phyloP scores from a whole-genome alignment of 371 early-diverging fungal species.

The Mucor sp. region DNA sequence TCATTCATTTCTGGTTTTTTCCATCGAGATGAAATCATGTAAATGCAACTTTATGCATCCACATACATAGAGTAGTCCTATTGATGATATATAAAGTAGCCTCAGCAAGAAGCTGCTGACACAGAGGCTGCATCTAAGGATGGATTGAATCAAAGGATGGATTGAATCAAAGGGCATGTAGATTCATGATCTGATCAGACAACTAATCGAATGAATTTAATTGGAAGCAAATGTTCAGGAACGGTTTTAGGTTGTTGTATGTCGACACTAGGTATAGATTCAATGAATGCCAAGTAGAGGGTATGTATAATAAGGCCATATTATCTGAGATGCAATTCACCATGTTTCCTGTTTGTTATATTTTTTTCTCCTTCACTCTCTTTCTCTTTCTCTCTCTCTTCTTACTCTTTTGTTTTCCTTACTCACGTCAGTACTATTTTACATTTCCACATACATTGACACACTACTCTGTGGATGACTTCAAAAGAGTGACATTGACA shows the following conservation, averaged over 20 bases:
- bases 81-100: too few species aligned
- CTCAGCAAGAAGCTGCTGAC: too few species aligned
- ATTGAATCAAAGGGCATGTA: too few species aligned
- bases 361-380: neutral
- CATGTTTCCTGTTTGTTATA: neutral
- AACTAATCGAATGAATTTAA: neutral
- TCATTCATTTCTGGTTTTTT: too few species aligned
- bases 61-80: too few species aligned
- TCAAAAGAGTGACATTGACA: neutral
- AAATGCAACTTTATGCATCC: too few species aligned
- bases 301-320: neutral
- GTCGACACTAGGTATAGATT: neutral
- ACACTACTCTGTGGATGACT: neutral
- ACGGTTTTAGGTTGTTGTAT: neutral
- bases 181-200: too few species aligned
- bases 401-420: neutral
- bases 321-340: neutral
- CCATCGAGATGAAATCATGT: too few species aligned
- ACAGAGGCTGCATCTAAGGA: too few species aligned
- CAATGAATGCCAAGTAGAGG: neutral
- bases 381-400: neutral
- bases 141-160: too few species aligned
- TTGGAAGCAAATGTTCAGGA: neutral
- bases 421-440: neutral
- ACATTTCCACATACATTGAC: neutral